Conservation (phyloP, 2,329 filamentous ascomycete species). For the Calonectria leucothoes region DNA sequence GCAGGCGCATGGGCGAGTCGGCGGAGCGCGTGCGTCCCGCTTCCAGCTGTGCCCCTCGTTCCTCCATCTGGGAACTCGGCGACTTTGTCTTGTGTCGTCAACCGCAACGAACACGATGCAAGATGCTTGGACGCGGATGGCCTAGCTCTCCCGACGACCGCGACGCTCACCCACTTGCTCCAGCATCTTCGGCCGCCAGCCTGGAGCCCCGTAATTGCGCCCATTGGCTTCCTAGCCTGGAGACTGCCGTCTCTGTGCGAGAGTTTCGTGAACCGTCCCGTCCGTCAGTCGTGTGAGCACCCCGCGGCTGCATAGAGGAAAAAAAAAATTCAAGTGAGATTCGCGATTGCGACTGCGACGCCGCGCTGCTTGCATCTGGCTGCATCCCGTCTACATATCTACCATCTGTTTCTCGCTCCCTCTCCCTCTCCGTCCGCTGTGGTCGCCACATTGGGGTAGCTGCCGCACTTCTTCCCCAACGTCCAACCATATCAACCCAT, state of each 20-base stretch:
- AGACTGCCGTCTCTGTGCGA: conserved; percentile 7
- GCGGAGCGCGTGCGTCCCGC: conserved; percentile 13
- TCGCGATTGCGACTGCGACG: conserved; percentile 11
- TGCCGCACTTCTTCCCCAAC: conserved; percentile 4
- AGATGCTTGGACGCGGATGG: conserved; percentile 26
- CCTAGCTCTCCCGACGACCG: conserved; percentile 16
- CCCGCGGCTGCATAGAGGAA: conserved; percentile 4
- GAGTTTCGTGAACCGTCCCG: conserved; percentile 17
- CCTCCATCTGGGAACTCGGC: conserved; percentile 14
- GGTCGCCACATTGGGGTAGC: conserved; percentile 17
- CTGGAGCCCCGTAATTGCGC: conserved; percentile 12
- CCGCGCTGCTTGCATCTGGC: conserved; percentile 3
- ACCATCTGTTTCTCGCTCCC: conserved; percentile 6
- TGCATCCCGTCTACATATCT: conserved; percentile 5
- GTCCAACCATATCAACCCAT: conserved; percentile 17
- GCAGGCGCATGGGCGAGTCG: conserved; percentile 22
- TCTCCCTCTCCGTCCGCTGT: neutral
- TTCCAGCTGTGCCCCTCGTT: conserved; percentile 20
- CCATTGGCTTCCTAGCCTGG: conserved; percentile 18
- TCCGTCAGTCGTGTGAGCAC: conserved; percentile 22
- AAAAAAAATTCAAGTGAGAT: neutral
- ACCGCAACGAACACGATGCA: conserved; percentile 26
- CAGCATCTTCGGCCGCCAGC: conserved; percentile 7
- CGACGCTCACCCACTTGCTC: conserved; percentile 17
- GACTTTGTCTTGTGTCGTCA: conserved; percentile 11